Evolutionary conservation across 768 basidiomycete species (phyloP), one percentile per base, ranked within the genome.

Genomic region (Lactifluus pinguis): DNA sequence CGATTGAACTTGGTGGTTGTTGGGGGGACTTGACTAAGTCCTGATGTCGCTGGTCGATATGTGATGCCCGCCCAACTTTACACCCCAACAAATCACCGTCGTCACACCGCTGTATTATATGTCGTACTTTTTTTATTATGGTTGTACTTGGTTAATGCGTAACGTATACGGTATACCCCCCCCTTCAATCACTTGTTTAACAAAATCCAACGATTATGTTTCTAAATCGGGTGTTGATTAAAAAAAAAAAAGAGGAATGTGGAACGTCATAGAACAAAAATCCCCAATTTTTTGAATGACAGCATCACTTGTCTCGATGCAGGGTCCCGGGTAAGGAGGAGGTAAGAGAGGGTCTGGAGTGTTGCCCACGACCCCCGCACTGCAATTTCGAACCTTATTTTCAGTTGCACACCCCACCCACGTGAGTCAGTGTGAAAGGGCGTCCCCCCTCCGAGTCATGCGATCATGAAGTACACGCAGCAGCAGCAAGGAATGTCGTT

Each of bases 1-100:
- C 10, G 21, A 14, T 15, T 51, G n/a, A 19, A 34, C 32, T 34
- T 34, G 32, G 1, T 25, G 1, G n/a, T n/a, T n/a, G n/a, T n/a
- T n/a, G n/a, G n/a, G 32, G 32, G 32, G 5, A 5, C 4, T 25
- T 53, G 44, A n/a, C 32, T 25, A 30, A 21, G 10, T 49, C 25
- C 15, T 48, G 19, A n/a, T 50, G 51, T 62, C 61, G 61, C 61
- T 62, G 61, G 61, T 57, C 61, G 61, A 62, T 57, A 48, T 45
- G 4, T 52, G 32, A 34, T 30, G 29, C 10, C 9, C 17, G 32
- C 30, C 34, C 32, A 21, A 14, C 49, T 45, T 34, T 25, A 49
- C 36, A 48, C 5, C 9, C 9, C 17, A 47, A 56, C 6, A 19
- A 25, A 51, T 13, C 15, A 61, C 34, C 32, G 38, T 52, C 60